Conservation (phyloP, 768 basidiomycete genomes). For the Phylloporus rhodoxanthus region DNA sequence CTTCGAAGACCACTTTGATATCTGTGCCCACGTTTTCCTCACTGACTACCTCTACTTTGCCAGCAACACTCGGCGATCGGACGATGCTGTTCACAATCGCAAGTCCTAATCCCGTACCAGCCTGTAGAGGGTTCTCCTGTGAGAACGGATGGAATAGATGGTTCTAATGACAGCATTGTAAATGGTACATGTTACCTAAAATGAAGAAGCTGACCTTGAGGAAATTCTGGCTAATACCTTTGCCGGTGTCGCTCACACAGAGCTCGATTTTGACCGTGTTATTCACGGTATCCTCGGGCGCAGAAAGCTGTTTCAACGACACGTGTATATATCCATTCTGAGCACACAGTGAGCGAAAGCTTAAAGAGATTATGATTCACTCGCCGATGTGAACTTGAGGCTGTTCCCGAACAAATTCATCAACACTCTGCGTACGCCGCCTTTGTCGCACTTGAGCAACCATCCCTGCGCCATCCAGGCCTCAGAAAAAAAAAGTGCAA, state of each 20-base stretch:
- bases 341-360: constrained; percentile 3
- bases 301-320: constrained; percentile 66
- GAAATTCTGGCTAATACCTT: constrained; percentile 93
- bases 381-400: constrained; percentile 81
- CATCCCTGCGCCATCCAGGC: constrained; percentile 56
- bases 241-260: constrained; percentile 83
- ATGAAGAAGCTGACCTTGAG: constrained; percentile 52
- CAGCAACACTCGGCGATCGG: constrained; percentile 75
- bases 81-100: constrained; percentile 95
- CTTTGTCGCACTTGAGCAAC: constrained; percentile 83
- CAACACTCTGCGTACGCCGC: constrained; percentile 82
- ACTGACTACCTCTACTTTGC: constrained; percentile 92
- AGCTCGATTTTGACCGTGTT: constrained; percentile 74
- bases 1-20: constrained; percentile 79
- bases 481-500: constrained; percentile 5
- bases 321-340: constrained; percentile 88
- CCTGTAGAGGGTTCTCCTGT: constrained; percentile 90
- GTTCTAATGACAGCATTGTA: constrained; percentile 44
- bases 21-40: constrained; percentile 88
- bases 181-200: not conserved
- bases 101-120: constrained; percentile 89
- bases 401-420: constrained; percentile 97
- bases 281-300: constrained; percentile 45
- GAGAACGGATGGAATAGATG: constrained; percentile 96
- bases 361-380: constrained; percentile 18